Evolutionary conservation across 2,329 filamentous ascomycete species (phyloP).

Genomic region (Microsporum ferrugineum): DNA sequence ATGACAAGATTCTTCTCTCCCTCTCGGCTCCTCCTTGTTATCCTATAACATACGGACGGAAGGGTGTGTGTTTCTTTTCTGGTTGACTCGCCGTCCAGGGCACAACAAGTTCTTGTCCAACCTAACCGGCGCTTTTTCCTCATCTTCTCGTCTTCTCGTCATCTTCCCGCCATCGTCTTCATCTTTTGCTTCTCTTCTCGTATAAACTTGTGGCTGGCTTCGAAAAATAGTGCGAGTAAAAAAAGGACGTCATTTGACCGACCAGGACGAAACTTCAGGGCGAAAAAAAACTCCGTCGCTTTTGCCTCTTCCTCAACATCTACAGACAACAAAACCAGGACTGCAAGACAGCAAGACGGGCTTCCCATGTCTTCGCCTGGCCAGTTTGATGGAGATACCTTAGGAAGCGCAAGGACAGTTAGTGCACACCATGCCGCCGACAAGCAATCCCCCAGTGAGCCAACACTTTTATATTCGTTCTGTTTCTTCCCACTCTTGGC

Average conservation of each 20-base stretch:
- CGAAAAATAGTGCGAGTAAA: background rate
- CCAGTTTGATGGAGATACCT: background rate
- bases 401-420: background rate
- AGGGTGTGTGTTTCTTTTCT: no score
- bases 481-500: background rate
- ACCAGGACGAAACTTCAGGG: background rate
- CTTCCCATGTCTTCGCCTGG: background rate
- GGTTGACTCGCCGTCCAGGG: no score
- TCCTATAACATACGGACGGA: no score
- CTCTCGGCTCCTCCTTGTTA: no score
- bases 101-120: no score
- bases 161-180: background rate
- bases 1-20: no score
- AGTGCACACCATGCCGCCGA: background rate
- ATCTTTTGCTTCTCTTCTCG: background rate
- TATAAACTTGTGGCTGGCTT: background rate
- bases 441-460: background rate
- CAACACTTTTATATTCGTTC: background rate
- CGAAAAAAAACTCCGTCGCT: background rate
- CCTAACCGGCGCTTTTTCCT: no score
- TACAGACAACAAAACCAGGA: background rate
- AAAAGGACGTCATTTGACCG: constrained; percentile 2
- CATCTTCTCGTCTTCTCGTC: no score
- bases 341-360: no score
- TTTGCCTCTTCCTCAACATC: background rate